Base-by-base conservation (phyloP, 305 asterid genomes). In the Withania somnifera region DNA sequence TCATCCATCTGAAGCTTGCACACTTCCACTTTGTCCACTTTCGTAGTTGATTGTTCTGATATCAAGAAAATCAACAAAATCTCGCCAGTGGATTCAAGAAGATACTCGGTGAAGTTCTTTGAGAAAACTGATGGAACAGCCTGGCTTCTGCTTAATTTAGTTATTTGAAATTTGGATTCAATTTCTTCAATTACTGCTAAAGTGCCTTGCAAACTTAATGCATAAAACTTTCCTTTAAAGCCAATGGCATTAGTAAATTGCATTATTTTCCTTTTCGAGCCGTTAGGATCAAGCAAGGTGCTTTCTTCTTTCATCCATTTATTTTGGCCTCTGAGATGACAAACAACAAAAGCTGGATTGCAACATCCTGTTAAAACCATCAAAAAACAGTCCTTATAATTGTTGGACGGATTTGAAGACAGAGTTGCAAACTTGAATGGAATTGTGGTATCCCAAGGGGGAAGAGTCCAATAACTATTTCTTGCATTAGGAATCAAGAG, bases 121-220 rank as follows among this genome's bases (percentile, higher is more conserved):
- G 87, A 86, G 28, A 22, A 47, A 10, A 38, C 53, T 3, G 78
- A 52, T 20, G 91, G 91, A 77, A 88, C 89, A 11, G 79, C 90
- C 19, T 88, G 78, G 80, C 81, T 84, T 67, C 56, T 77, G 6
- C 90, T 83, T 10, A 84, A 26, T 2, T 32, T 45, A 7, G 90
- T 85, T 60, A 89, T 76, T n/a, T 50, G 24, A 14, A 88, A 86
- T 10, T 80, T 1, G 26, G 84, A 82, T 82, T 78, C 84, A 14
- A 83, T 63, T 7, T 76, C 88, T 81, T 88, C 89, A 2, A 90
- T 78, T 7, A 87, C 88, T 0, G 78, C 93, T 45, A 89, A 76
- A 15, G 87, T 87, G 32, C 93, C 93, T 53, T 88, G 92, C 86
- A 86, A 60, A 54, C 89, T 91, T 60, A 87, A 42, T 20, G 88